Base-by-base conservation (phyloP, 768 basidiomycete genomes). In the Tephrocybe sp. region DNA sequence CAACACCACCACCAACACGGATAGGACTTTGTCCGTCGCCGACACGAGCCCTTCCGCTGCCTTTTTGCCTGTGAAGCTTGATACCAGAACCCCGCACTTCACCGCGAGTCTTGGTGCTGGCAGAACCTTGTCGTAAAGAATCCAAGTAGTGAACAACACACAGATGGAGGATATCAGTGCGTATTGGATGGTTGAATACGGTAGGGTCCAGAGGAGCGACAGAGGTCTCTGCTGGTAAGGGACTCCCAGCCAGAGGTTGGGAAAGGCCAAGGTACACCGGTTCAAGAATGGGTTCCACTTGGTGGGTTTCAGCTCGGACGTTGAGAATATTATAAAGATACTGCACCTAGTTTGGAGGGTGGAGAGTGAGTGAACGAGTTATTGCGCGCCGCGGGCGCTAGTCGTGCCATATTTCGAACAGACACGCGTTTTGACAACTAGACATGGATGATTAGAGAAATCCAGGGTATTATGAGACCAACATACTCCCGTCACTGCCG, bases 41-140 rank as follows among this genome's bases (percentile, higher is more conserved):
- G 9, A 97, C 72, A 64, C 97, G 91, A 9, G 97, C 97, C 57
- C 69, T 76, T 52, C 97, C 96, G 13, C 83, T 80, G 8, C 96
- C 96, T 68, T 99, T 99, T 67, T 99, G 97, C 5, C 77, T 85
- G 31, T 87, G 82, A 50, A 98, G 82, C 72, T 99, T 99, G 60
- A 78, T 73, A 8, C 92, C 92, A 2, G 93, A 96, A 31, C 90
- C 93, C 45, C 80, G 77, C 11, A 98, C 93, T 68, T 98, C 92
- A 19, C 80, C 84, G 48, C 97, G 87, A 26, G 89, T 92, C 70
- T 97, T 98, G 15, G 93, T 97, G 54, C 76, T 86, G 19, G 92
- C 93, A 11, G 89, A 87, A 24, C 96, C 96, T 72, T 93, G 89
- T n/a, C 96, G 86, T 13, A 94, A 77, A 16, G 84, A 80, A 61